These are phyloP conservation scores for Yamadazyma laniorum DNA, from an alignment of 805 yeast species.

Conservation along the genomic window DNA sequence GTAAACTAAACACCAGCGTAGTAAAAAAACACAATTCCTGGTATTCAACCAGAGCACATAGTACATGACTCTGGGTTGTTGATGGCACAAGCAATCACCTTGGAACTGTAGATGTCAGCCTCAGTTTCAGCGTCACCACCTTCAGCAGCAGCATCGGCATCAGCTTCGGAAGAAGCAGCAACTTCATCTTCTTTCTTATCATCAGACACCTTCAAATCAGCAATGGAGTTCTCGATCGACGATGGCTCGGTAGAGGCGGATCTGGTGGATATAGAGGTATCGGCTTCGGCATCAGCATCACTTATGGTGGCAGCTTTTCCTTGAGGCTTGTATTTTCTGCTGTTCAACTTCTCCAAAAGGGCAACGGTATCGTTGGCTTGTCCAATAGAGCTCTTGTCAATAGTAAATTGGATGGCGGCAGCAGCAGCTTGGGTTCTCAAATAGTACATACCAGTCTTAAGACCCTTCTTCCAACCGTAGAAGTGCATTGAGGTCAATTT, in stretches of 20 bases:
- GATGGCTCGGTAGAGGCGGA: slow-evolving; percentile 40
- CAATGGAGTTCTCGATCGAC: slow-evolving; percentile 46
- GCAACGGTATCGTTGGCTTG: slow-evolving; percentile 41
- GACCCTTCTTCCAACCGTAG: slow-evolving; percentile 97
- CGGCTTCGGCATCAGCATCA: slow-evolving; percentile 20
- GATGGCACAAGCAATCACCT: slow-evolving; percentile 95
- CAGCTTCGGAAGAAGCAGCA: too few relatives aligned
- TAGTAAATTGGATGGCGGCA: slow-evolving; percentile 87
- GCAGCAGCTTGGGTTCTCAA: slow-evolving; percentile 97
- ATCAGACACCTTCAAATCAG: slow-evolving; percentile 40
- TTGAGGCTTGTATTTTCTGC: slow-evolving; percentile 34
- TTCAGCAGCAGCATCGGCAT: slow-evolving; percentile 12
- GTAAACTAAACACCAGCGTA: slow-evolving; percentile 7
- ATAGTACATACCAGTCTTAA: slow-evolving; percentile 98
- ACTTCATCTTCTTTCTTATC: slow-evolving; percentile 17
- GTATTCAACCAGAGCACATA: slow-evolving; percentile 92
- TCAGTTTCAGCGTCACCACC: slow-evolving; percentile 33
- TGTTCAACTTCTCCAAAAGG: slow-evolving; percentile 36
- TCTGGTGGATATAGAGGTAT: slow-evolving; percentile 18
- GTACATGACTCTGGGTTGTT: slow-evolving; percentile 96
- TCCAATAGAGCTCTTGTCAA: slow-evolving; percentile 43
- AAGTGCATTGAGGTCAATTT: slow-evolving; percentile 97
- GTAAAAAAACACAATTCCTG: slow-evolving; percentile 5
- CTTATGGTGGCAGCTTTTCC: slow-evolving; percentile 12
- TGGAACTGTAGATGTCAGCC: slow-evolving; percentile 84